A percentile compares a stretch with the other conserved stretches of the same genome.
These are phyloP conservation scores for Saccharomycopsis hybrid DNA, from an alignment of 1,139 yeast genomes.

Conservation along the genomic window DNA sequence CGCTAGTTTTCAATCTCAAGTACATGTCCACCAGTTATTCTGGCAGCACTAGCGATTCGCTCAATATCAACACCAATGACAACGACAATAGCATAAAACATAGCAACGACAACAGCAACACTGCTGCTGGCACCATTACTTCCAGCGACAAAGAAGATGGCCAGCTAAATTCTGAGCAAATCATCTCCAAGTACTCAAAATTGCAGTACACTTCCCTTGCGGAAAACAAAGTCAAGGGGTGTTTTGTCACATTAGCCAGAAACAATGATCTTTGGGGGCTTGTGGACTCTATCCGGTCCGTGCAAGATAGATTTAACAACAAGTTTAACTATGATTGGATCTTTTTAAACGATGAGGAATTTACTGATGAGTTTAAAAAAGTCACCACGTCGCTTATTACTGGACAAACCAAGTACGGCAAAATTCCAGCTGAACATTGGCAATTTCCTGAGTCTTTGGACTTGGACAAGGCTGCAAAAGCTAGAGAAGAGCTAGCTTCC, in stretches of 20 bases:
- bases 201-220: conserved; percentile 4
- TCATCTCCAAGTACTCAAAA: conserved; percentile 3
- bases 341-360: conserved; percentile 58
- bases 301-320: conserved; percentile 68
- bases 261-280: conserved; percentile 58
- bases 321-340: conserved; percentile 70
- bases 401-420: conserved; percentile 42
- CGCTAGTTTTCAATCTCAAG: neutral
- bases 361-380: conserved; percentile 38
- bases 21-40: neutral
- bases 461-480: conserved; percentile 46
- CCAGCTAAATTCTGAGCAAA: neutral
- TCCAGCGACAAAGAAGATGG: too few relatives aligned
- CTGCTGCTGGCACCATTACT: neutral
- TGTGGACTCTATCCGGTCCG: conserved; percentile 51
- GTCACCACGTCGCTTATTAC: conserved; percentile 32
- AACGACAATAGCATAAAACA: neutral
- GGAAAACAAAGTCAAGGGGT: conserved; percentile 43
- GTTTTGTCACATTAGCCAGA: conserved; percentile 68
- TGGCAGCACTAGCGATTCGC: too few relatives aligned
- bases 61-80: neutral
- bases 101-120: neutral
- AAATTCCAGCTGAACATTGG: conserved; percentile 46
- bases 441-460: conserved; percentile 54
- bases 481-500: conserved; percentile 44